Evolutionary conservation across 148 eudicot species (phyloP), one percentile per base, ranked within the genome.

Genomic region (Amaranthus cruentus): DNA sequence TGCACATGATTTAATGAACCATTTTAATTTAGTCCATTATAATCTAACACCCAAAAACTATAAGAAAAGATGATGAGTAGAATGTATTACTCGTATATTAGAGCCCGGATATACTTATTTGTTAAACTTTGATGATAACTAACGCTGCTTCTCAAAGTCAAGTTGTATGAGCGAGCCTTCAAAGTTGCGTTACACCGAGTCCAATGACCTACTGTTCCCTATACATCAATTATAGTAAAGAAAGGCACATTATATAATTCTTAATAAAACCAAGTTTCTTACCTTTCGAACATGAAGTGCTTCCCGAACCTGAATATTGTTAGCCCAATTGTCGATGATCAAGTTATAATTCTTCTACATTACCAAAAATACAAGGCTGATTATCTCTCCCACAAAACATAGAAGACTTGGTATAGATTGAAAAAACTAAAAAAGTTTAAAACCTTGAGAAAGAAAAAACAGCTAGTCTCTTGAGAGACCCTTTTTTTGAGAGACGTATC

Each of bases 231-330:
- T 64, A 13, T 6, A 60, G 63, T 60, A 43, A 64, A 3, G 28
- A 64, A 6, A 47, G 4, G 9, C 13, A 8, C 1, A 28, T 62
- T 14, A 62, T 12, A 4, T 28, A 7, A 3, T 11, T 9, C 18
- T 5, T 12, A 63, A 44, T 44, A 4, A 62, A 62, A 10, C 42
- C 66, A 9, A 50, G 0, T 1, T 48, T 28, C 70, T 67, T 49
- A 67, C 70, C 70, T 67, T 44, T n/a, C 70, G 70, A 18, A 67
- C 56, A 67, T 67, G 56, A 49, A 67, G 56, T 3, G 70, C 70
- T 50, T 67, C 56, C 51, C 46, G 70, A 21, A 67, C 70, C 54
- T 67, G 70, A 21, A 1, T n/a, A 2, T 67, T 67, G 28, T 67
- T 67, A 4, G 70, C 70, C 70, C 70, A 67, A 11, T 67, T 67